Evolutionary conservation across 306 rosid species (phyloP).

Genomic region (Prunus padus): DNA sequence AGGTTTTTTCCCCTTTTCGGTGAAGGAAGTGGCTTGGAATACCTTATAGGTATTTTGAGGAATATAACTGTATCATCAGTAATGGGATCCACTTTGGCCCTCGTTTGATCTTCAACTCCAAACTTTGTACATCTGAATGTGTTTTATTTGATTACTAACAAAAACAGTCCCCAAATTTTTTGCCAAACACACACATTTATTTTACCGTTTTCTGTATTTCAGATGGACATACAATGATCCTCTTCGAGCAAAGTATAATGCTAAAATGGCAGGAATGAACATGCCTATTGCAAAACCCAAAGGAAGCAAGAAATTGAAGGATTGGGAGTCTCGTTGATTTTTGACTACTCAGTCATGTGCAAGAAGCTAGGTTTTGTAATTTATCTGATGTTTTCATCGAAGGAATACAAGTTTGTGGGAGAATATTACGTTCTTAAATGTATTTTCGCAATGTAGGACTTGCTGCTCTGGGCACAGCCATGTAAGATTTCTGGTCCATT

Average conservation of each 20-base stretch:
- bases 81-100: background rate
- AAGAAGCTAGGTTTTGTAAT: background rate
- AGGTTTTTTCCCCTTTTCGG: background rate
- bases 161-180: background rate
- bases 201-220: constrained; percentile 26
- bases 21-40: background rate
- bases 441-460: background rate
- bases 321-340: constrained; percentile 70
- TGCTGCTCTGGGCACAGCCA: background rate
- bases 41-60: no score
- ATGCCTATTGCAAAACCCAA: constrained; percentile 68
- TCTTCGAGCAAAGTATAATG: constrained; percentile 89
- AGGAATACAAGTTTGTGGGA: background rate
- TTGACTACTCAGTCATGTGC: background rate
- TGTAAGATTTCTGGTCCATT: background rate
- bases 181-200: no score
- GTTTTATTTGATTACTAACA: background rate
- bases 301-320: constrained; percentile 93
- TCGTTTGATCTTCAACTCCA: background rate
- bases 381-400: background rate
- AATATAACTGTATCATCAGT: background rate
- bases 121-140: background rate
- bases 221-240: constrained; percentile 99
- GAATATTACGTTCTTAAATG: background rate
- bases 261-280: constrained; percentile 93